A percentile compares a stretch with the other conserved stretches of the same genome.
phyloP scores from a whole-genome alignment of 805 yeast genomes.

The Metschnikowia anglica region DNA sequence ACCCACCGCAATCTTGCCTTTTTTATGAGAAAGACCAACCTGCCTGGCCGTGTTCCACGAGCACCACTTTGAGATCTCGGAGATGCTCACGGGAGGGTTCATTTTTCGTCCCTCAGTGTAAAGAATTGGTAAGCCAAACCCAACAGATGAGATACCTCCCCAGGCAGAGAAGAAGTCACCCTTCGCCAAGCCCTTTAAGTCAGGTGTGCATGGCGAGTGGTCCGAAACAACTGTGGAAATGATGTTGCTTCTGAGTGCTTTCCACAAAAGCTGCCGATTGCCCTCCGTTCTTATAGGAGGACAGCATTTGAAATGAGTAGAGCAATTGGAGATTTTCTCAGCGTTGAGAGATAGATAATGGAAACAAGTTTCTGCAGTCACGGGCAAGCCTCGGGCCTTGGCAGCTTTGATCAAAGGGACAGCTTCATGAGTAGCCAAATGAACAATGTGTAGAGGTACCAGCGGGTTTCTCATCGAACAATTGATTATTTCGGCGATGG shows the following conservation, averaged over 20 bases:
- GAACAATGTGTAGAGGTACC: slow-evolving; percentile 83
- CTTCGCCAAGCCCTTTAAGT: slow-evolving; percentile 71
- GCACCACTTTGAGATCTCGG: slow-evolving; percentile 78
- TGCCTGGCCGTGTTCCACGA: slow-evolving; percentile 81
- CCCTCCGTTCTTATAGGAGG: slow-evolving; percentile 85
- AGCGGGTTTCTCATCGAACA: slow-evolving; percentile 58
- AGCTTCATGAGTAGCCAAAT: slow-evolving; percentile 82
- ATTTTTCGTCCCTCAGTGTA: slow-evolving; percentile 69
- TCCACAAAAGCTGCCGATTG: slow-evolving; percentile 75
- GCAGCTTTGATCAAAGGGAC: slow-evolving; percentile 72
- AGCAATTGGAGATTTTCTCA: slow-evolving; percentile 72
- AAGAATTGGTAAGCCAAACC: slow-evolving; percentile 80
- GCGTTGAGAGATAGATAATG: slow-evolving; percentile 81
- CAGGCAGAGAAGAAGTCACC: slow-evolving; percentile 92
- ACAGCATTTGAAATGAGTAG: slow-evolving; percentile 88
- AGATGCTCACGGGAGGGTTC: slow-evolving; percentile 49
- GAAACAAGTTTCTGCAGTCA: slow-evolving; percentile 92
- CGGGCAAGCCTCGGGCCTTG: slow-evolving; percentile 53
- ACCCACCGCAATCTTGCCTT: slow-evolving; percentile 74
- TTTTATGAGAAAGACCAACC: slow-evolving; percentile 68
- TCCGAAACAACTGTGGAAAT: slow-evolving; percentile 89
- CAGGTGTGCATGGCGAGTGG: slow-evolving; percentile 95
- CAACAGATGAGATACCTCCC: slow-evolving; percentile 96
- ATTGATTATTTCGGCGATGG: slow-evolving; percentile 68
- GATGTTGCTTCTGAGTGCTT: slow-evolving; percentile 61